These are phyloP conservation scores for Danielia oregonensis DNA, from an alignment of 805 yeast species.

Conservation along the genomic window DNA sequence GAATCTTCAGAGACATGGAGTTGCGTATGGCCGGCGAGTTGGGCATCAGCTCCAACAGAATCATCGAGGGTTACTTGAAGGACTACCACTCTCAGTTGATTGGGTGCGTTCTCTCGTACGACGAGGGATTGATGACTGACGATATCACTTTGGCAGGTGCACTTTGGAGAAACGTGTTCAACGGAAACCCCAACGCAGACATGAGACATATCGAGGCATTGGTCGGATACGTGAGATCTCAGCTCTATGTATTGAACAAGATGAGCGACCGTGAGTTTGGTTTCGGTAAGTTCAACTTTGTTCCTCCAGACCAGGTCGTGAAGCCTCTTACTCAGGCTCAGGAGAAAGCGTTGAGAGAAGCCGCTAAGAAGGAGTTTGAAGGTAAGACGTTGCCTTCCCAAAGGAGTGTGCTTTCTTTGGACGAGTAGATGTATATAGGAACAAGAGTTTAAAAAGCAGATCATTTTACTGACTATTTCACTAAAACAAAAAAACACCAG, in stretches of 20 bases:
- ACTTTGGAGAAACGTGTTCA: conserved; percentile 86
- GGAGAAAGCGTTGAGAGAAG: conserved; percentile 48
- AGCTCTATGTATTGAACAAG: conserved; percentile 79
- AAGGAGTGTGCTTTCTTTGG: conserved; percentile 41
- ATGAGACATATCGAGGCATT: conserved; percentile 80
- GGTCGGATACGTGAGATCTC: conserved; percentile 87
- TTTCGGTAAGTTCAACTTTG: conserved; percentile 80
- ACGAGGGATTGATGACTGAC: conserved; percentile 81
- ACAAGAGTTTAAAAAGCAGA: not conserved
- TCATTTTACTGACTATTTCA: not conserved
- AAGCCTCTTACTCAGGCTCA: conserved; percentile 66
- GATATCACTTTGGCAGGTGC: conserved; percentile 78
- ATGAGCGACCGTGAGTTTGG: conserved; percentile 92
- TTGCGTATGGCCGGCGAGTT: conserved; percentile 79
- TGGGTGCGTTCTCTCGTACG: conserved; percentile 87
- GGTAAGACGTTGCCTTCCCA: conserved; percentile 58
- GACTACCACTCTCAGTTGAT: conserved; percentile 87
- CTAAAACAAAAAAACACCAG: not conserved
- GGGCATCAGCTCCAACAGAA: conserved; percentile 75
- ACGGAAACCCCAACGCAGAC: conserved; percentile 78
- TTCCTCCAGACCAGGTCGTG: conserved; percentile 77
- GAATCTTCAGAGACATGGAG: conserved; percentile 88
- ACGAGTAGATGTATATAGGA: conserved; percentile 26
- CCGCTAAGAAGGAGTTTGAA: conserved; percentile 52
- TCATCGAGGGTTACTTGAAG: conserved; percentile 80